Conservation (phyloP, 805 yeast species). For the Cyberlindnera lachancei region DNA sequence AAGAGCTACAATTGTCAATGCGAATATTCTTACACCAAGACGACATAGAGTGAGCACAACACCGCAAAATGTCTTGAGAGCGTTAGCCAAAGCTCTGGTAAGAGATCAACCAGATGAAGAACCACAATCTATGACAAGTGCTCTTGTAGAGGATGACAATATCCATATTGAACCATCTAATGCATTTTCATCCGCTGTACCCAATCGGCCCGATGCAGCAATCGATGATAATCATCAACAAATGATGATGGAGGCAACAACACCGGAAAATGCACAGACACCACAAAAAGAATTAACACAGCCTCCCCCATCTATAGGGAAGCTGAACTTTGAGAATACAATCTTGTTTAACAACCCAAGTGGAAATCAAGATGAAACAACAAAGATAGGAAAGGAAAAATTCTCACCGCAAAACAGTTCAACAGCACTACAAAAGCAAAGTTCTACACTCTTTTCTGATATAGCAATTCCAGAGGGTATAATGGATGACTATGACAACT, state of each 20-base stretch:
- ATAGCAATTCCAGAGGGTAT: slow-evolving; percentile 22
- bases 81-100: slow-evolving; percentile 18
- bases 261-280: too few species aligned
- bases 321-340: too few species aligned
- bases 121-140: too few species aligned
- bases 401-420: neutral
- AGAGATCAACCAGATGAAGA: too few species aligned
- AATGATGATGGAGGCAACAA: too few species aligned
- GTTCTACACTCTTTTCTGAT: slow-evolving; percentile 13
- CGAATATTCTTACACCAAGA: slow-evolving; percentile 17
- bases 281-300: neutral
- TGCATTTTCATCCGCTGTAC: too few species aligned
- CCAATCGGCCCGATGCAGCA: neutral
- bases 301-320: too few species aligned
- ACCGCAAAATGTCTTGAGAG: slow-evolving; percentile 17
- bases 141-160: too few species aligned
- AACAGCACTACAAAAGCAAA: neutral
- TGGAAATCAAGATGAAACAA: too few species aligned
- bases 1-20: slow-evolving; percentile 17
- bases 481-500: slow-evolving; percentile 12
- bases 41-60: slow-evolving; percentile 14
- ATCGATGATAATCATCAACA: neutral
- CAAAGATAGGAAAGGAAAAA: too few species aligned
- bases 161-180: too few species aligned
- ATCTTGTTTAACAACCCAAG: too few species aligned